Conservation (phyloP, 768 basidiomycete species). For the Termitomyces sp. region DNA sequence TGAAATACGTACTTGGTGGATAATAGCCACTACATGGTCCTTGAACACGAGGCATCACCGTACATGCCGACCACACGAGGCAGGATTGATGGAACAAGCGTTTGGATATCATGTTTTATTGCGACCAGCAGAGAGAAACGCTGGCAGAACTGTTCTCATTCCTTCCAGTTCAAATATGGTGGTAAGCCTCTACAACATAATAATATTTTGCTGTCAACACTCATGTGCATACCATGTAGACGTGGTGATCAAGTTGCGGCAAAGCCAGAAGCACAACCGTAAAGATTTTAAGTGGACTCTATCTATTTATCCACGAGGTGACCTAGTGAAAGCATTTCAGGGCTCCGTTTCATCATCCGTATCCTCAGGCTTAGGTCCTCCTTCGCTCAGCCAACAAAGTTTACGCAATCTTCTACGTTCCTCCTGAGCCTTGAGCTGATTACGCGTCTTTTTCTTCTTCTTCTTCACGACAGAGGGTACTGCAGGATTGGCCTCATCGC, state of each 20-base stretch:
- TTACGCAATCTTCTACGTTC: slow-evolving; percentile 79
- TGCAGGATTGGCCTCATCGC: slow-evolving; percentile 51
- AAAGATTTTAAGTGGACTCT: neutral
- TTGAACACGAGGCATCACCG: neutral
- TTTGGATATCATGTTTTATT: neutral
- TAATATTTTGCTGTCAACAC: neutral
- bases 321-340: neutral
- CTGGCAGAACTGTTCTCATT: neutral
- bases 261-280: neutral
- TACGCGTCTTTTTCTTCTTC: slow-evolving; percentile 91
- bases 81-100: neutral
- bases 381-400: slow-evolving; percentile 76
- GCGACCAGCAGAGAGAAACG: neutral
- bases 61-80: neutral
- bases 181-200: neutral
- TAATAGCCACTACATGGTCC: neutral
- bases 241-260: neutral
- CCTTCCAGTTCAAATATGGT: no score
- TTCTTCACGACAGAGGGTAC: slow-evolving; percentile 43
- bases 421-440: slow-evolving; percentile 85
- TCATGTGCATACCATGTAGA: neutral
- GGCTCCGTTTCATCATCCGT: slow-evolving; percentile 55
- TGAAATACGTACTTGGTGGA: neutral
- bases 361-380: slow-evolving; percentile 80
- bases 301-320: neutral